Percentiles rank a stretch among this genome's conserved stretches.
Conservation (phyloP, 495 filamentous ascomycete species). For the Neurospora pannonica region DNA sequence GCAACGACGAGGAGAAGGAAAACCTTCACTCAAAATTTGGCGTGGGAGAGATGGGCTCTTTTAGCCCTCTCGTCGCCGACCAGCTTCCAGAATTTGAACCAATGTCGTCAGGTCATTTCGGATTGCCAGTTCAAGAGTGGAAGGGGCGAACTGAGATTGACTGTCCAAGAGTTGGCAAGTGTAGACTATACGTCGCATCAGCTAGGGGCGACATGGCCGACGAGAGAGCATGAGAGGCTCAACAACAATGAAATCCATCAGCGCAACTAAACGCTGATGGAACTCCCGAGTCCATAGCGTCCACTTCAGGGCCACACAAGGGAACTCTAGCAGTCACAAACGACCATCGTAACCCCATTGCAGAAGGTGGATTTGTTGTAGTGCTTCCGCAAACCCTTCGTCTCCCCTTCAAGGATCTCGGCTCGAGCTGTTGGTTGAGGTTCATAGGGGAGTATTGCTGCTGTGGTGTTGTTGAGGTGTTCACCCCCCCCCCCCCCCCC, state of each 20-base stretch:
- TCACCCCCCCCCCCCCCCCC: too few relatives aligned
- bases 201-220: too few relatives aligned
- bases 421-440: too few relatives aligned
- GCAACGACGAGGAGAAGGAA: background rate
- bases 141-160: background rate
- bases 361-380: background rate
- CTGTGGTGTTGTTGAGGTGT: too few relatives aligned
- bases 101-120: background rate
- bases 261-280: too few relatives aligned
- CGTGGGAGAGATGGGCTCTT: background rate
- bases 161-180: background rate
- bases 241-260: too few relatives aligned
- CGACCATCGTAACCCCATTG: background rate
- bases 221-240: too few relatives aligned
- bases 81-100: background rate
- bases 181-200: background rate
- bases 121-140: background rate
- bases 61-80: background rate
- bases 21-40: background rate
- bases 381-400: too few relatives aligned
- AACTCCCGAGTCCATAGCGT: too few relatives aligned
- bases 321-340: background rate
- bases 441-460: too few relatives aligned
- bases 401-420: too few relatives aligned
- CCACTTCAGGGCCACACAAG: background rate